Evolutionary conservation across 2,329 filamentous ascomycete species (phyloP).

Genomic region (Botrytis cinerea): DNA sequence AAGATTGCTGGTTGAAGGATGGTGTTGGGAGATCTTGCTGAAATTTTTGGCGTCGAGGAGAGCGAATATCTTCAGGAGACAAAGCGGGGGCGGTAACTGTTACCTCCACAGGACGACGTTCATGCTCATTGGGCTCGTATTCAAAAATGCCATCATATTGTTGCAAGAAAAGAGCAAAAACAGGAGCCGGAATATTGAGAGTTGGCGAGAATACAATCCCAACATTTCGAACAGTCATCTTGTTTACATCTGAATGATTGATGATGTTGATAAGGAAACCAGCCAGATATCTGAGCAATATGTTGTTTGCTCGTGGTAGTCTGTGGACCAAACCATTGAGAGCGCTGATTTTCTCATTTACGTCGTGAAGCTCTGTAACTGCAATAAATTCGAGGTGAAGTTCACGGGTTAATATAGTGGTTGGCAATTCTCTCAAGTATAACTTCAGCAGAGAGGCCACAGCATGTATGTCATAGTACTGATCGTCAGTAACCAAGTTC

Average conservation of each 20-base stretch:
- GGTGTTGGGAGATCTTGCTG: slow-evolving; percentile 63
- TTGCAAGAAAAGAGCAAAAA: slow-evolving; percentile 91
- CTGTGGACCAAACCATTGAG: slow-evolving; percentile 77
- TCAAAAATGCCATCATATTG: slow-evolving; percentile 88
- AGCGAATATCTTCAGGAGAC: slow-evolving; percentile 60
- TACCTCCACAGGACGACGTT: slow-evolving; percentile 54
- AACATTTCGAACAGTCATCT: slow-evolving; percentile 97
- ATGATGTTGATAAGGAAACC: slow-evolving; percentile 90
- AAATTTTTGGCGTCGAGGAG: slow-evolving; percentile 66
- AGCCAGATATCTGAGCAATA: slow-evolving; percentile 80
- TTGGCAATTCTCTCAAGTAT: slow-evolving; percentile 88
- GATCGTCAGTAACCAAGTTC: slow-evolving; percentile 77
- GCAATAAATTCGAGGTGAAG: slow-evolving; percentile 85
- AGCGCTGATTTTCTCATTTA: slow-evolving; percentile 72
- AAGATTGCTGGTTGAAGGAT: slow-evolving; percentile 50
- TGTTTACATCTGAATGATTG: slow-evolving; percentile 86
- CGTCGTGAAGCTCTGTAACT: slow-evolving; percentile 76
- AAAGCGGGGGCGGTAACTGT: slow-evolving; percentile 45
- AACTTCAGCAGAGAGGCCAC: slow-evolving; percentile 92
- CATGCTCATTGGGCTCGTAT: slow-evolving; percentile 64
- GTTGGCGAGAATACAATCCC: slow-evolving; percentile 98
- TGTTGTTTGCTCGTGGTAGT: slow-evolving; percentile 77
- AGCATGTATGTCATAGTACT: slow-evolving; percentile 93
- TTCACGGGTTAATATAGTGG: slow-evolving; percentile 87
- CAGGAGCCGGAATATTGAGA: slow-evolving; percentile 90